Evolutionary conservation across 257 asterid species (phyloP).

Genomic region (Nicotiana tabacum): DNA sequence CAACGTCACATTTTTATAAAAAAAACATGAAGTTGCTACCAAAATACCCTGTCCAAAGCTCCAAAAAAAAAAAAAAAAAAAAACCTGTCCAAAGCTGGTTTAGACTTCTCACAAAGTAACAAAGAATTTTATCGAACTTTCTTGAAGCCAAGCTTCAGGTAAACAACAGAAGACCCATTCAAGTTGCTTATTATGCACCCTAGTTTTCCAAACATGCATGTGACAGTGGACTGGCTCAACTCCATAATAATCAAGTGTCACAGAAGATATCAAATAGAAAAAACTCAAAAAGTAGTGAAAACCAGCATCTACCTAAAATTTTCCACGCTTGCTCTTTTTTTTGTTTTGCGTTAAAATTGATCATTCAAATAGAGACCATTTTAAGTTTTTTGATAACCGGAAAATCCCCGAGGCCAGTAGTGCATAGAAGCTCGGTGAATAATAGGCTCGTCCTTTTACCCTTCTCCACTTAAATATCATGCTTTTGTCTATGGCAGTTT

Average conservation of each 20-base stretch:
- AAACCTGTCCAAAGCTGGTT: background rate
- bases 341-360: background rate
- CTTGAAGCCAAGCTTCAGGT: background rate
- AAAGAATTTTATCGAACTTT: background rate
- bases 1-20: background rate
- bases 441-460: background rate
- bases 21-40: background rate
- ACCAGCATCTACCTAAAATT: background rate
- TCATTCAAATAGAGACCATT: background rate
- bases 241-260: background rate
- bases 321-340: background rate
- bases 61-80: background rate
- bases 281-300: background rate
- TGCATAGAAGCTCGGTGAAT: background rate
- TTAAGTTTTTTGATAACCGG: background rate
- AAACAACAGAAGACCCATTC: background rate
- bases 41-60: background rate
- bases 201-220: background rate
- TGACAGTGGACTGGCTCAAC: background rate
- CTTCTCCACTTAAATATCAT: background rate
- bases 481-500: background rate
- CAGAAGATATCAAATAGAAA: background rate
- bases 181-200: conserved; percentile 1
- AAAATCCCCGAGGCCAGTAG: background rate
- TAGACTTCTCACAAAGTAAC: background rate